Conservation (phyloP, 2,329 filamentous ascomycete species). For the Rutstroemia sp. region DNA sequence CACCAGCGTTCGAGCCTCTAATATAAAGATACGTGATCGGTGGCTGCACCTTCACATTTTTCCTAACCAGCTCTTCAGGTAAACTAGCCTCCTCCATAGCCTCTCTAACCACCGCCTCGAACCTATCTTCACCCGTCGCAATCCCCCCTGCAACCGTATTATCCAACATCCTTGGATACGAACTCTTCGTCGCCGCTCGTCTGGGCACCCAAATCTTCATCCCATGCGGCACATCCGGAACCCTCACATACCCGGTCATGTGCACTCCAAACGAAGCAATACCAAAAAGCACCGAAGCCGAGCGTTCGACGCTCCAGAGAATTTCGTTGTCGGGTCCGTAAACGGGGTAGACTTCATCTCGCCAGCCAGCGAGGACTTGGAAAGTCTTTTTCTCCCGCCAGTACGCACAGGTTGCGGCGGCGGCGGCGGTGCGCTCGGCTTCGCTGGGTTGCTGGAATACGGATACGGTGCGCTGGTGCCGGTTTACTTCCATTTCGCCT, state of each 20-base stretch:
- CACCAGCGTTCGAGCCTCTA: slow-evolving; percentile 66
- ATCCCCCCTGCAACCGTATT: slow-evolving; percentile 87
- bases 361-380: slow-evolving; percentile 68
- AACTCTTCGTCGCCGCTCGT: slow-evolving; percentile 70
- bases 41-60: slow-evolving; percentile 51
- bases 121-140: slow-evolving; percentile 69
- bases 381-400: slow-evolving; percentile 70
- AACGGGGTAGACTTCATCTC: slow-evolving; percentile 72
- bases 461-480: slow-evolving; percentile 51
- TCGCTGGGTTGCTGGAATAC: slow-evolving; percentile 52
- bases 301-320: slow-evolving; percentile 71
- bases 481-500: slow-evolving; percentile 54
- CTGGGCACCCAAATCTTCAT: slow-evolving; percentile 80
- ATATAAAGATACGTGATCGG: slow-evolving; percentile 81
- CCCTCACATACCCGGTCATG: slow-evolving; percentile 64
- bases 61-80: slow-evolving; percentile 59
- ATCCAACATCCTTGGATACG: slow-evolving; percentile 74
- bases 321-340: slow-evolving; percentile 56
- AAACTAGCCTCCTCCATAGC: slow-evolving; percentile 83
- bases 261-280: slow-evolving; percentile 74
- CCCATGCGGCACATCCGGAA: slow-evolving; percentile 40
- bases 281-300: slow-evolving; percentile 66
- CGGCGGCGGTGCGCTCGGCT: slow-evolving; percentile 50
- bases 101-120: slow-evolving; percentile 79
- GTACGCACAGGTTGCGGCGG: slow-evolving; percentile 51